Base-by-base conservation (phyloP, 495 filamentous ascomycete genomes). In the Penicillium atrosanguineum region DNA sequence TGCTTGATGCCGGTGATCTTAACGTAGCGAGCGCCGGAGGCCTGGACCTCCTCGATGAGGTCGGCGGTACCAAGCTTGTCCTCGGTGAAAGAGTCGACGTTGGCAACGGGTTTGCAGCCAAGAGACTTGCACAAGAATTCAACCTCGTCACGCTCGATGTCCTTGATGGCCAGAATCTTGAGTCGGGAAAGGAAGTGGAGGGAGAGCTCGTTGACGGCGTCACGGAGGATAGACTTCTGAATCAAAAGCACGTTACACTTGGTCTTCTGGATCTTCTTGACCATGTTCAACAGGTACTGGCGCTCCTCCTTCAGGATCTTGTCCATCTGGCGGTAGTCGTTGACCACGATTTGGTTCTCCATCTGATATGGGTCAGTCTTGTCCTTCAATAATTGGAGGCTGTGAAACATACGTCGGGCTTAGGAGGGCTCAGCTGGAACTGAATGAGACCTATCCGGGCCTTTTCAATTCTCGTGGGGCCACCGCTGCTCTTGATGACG, bases 261-360 rank as follows among this genome's bases (percentile, higher is more conserved):
- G 61, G 91, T 92, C 80, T 96, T 97, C 77, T 97, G 96, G 76
- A 98, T 98, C 83, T 97, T 98, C 84, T 98, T 98, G 65, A 91
- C 91, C 84, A 98, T 90, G 75, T 97, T 96, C 41, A 98, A 84
- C 53, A 98, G 81, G 73, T 98, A 98, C 53, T 91, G 90, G 53
- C 95, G 90, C 78, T 98, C 94, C 75, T 98, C 94, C 73, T 98
- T 98, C 50, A 98, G 80, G 60, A 98, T 98, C 80, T 97, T 98
- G 74, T 98, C 94, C 94, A 98, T 98, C 73, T 98, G 94, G 53
- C 94, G 82, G 81, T 98, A 98, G 78, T 98, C 94, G 72, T 98
- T 97, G 44, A 98, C 94, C 8, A 95, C 87, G 59, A 98, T 96
- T 71, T 94, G 91, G 75, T 98, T 98, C 72, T 98, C 94, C 94